phyloP scores from a whole-genome alignment of 78 protist genomes.

The Salpingoeca rosetta region DNA sequence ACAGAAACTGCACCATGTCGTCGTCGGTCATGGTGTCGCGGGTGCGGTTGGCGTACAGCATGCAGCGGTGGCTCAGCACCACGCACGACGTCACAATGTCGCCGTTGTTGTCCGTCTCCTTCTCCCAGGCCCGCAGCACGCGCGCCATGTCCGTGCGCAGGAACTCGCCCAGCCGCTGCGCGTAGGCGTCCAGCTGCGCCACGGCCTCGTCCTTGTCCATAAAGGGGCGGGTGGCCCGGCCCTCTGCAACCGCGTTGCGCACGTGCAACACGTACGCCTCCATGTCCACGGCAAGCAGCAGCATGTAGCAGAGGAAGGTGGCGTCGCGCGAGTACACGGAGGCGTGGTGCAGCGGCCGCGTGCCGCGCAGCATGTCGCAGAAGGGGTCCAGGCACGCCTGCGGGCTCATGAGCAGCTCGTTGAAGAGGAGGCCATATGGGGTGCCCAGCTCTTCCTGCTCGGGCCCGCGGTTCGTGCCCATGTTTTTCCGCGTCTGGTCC shows the following conservation, averaged over 20 bases:
- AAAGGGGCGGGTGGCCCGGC: neutral
- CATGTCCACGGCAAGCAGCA: neutral
- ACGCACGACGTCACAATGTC: conserved; percentile 1
- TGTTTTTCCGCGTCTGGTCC: neutral
- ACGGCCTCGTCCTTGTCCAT: too few relatives aligned
- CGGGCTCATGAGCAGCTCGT: conserved; percentile 43
- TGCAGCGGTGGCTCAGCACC: neutral
- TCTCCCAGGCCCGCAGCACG: conserved; percentile 3
- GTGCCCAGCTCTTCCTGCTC: conserved; percentile 8
- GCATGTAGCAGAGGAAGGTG: neutral
- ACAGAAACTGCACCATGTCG: neutral
- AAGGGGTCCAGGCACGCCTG: conserved; percentile 20
- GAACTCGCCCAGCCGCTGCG: neutral
- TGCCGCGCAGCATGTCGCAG: neutral
- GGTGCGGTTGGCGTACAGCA: neutral
- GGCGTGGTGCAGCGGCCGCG: neutral
- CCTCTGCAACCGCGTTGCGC: neutral
- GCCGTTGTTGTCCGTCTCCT: neutral
- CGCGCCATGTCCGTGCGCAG: neutral
- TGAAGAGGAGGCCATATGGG: conserved; percentile 47
- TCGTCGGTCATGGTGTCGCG: neutral
- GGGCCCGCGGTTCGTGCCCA: neutral
- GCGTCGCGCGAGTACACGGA: neutral
- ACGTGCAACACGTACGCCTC: conserved; percentile 9
- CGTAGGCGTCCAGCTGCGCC: neutral